These are phyloP conservation scores for Xerocomus potaroensis DNA, from an alignment of 768 basidiomycete species.

Conservation along the genomic window DNA sequence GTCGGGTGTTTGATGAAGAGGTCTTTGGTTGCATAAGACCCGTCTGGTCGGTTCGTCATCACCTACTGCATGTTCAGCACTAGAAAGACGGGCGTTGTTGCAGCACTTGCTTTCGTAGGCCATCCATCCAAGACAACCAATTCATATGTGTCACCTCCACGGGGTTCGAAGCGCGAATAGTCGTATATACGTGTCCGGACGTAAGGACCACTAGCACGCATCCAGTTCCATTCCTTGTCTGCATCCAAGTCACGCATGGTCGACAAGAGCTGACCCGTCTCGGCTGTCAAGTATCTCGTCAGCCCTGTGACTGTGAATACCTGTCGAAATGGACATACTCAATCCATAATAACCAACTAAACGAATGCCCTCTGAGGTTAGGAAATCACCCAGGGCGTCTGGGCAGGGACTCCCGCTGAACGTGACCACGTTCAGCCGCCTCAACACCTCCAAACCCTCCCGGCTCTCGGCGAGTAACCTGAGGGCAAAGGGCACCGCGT, in stretches of 20 bases:
- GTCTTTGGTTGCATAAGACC: conserved; percentile 54
- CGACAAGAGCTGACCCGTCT: conserved; percentile 42
- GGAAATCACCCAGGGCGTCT: conserved; percentile 48
- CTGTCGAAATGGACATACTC: conserved; percentile 31
- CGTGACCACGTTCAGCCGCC: conserved; percentile 42
- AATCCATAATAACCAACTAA: conserved; percentile 47
- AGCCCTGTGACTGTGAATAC: neutral
- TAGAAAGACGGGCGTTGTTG: too few relatives aligned
- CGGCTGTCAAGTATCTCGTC: conserved; percentile 1
- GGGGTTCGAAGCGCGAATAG: conserved; percentile 42
- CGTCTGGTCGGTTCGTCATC: conserved; percentile 44
- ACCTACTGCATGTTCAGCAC: conserved; percentile 11
- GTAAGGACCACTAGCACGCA: conserved; percentile 32
- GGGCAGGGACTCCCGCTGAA: conserved; percentile 53
- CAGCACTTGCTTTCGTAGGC: conserved; percentile 40
- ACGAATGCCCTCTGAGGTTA: conserved; percentile 45
- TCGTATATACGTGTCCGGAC: conserved; percentile 14
- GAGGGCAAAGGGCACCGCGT: conserved; percentile 36
- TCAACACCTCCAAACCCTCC: conserved; percentile 41
- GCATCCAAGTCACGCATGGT: conserved; percentile 43
- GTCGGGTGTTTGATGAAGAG: conserved; percentile 47
- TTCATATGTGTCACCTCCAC: conserved; percentile 42
- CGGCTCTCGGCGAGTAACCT: conserved; percentile 46
- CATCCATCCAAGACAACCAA: conserved; percentile 49
- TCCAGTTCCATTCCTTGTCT: conserved; percentile 58